These are phyloP conservation scores for Fusarium sp. DNA, from an alignment of 2,329 filamentous ascomycete species.

Conservation along the genomic window DNA sequence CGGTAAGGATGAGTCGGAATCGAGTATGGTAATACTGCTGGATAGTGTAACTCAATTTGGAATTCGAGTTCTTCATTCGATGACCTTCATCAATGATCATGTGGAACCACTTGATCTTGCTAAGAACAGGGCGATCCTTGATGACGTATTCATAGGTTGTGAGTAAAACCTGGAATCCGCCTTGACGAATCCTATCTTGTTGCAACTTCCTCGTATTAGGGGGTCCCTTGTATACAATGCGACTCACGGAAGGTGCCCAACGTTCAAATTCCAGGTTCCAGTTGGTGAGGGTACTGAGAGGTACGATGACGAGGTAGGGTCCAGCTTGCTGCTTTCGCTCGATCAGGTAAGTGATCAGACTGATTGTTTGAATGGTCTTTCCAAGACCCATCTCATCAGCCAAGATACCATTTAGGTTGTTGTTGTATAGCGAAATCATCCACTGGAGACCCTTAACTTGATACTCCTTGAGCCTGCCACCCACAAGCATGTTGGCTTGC, in stretches of 20 bases:
- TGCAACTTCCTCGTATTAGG: slow-evolving; percentile 89
- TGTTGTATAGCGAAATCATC: slow-evolving; percentile 99
- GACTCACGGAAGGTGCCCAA: slow-evolving; percentile 89
- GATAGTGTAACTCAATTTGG: slow-evolving; percentile 94
- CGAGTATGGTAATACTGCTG: slow-evolving; percentile 95
- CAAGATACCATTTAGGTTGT: slow-evolving; percentile 98
- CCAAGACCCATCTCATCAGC: slow-evolving; percentile 99
- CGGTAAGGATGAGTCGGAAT: slow-evolving; percentile 95
- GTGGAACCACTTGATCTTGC: slow-evolving; percentile 99
- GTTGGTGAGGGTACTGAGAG: slow-evolving; percentile 95
- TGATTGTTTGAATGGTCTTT: slow-evolving; percentile 99
- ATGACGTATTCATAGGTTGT: slow-evolving; percentile 99
- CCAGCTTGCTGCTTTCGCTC: slow-evolving; percentile 93
- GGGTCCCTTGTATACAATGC: slow-evolving; percentile 97
- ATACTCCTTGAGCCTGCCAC: slow-evolving; percentile 95
- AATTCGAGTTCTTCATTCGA: slow-evolving; percentile 98
- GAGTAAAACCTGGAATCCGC: slow-evolving; percentile 93
- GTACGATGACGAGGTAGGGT: slow-evolving; percentile 96
- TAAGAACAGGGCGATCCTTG: slow-evolving; percentile 94
- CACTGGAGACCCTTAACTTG: slow-evolving; percentile 98
- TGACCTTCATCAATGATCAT: slow-evolving; percentile 99
- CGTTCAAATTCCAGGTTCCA: slow-evolving; percentile 99
- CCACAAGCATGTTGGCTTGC: slow-evolving; percentile 88
- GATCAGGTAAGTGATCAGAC: slow-evolving; percentile 95
- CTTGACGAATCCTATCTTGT: slow-evolving; percentile 93